Evolutionary conservation across 768 basidiomycete species (phyloP), one percentile per base, ranked within the genome.

Genomic region (Suillus cothurnatus): DNA sequence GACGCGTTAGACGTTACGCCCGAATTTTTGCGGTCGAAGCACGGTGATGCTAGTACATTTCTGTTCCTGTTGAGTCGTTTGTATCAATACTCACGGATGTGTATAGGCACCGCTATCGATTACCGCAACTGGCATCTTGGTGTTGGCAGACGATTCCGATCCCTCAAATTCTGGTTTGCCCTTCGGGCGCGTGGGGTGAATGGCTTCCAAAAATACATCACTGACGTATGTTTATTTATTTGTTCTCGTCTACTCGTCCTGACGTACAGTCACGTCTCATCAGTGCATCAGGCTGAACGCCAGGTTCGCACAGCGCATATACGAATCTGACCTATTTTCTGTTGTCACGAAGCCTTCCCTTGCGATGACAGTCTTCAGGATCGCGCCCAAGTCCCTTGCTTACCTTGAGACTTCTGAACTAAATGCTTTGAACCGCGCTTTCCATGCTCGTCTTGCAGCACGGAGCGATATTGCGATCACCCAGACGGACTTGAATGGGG

Each of bases 121-220:
- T 94, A 92, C 71, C 86, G 92, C 21, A 93, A 94, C 73, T 94
- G 92, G 92, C 91, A 93, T 71, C 78, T 94, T n/a, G 82, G 83
- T 7, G 86, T 97, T 4, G 94, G 94, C 15, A 85, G 94, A n/a
- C 86, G 92, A 49, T 97, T 97, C 84, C 85, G 96, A 36, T 91
- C 93, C 23, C 81, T 97, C 67, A 97, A 97, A 74, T 68, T 97
- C 9, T 97, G 94, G 94, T 97, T 97, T 73, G 92, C 95, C 26
- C 78, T 97, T 58, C 85, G 95, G 15, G 89, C 90, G 66, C 96
- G 84, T 67, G 95, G 95, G 6, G 83, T 86, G 14, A 79, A 88
- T 57, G 95, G 95, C 0, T 95, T 96, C 80, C 87, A 86, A 65
- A 81, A 77, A 17, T 88, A 97, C 72, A 89, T 97, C 52, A 86